These are phyloP conservation scores for Zygosaccharomyces gambellarensis DNA, from an alignment of 805 yeast genomes.

Conservation along the genomic window DNA sequence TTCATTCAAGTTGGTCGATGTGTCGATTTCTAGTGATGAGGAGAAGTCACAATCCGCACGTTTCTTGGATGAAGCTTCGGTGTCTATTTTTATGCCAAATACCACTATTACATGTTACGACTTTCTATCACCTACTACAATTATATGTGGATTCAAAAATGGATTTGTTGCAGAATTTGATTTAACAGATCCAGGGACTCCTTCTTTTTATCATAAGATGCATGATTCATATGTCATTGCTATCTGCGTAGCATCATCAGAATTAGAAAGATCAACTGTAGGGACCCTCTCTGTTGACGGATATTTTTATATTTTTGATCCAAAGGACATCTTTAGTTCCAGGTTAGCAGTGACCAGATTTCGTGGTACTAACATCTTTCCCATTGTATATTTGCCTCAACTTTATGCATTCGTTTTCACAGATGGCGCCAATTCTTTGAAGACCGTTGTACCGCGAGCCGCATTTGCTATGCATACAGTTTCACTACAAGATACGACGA, in stretches of 20 bases:
- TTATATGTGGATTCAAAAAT: constrained; percentile 54
- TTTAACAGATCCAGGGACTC: constrained; percentile 30
- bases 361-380: constrained; percentile 31
- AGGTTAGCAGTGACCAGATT: constrained; percentile 30
- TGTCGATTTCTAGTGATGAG: constrained; percentile 20
- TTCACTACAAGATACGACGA: constrained; percentile 39
- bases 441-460: constrained; percentile 37
- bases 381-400: constrained; percentile 31
- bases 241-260: constrained; percentile 35
- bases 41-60: constrained; percentile 12
- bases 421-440: constrained; percentile 40
- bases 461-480: constrained; percentile 33
- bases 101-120: constrained; percentile 44
- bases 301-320: constrained; percentile 35
- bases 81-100: constrained; percentile 26
- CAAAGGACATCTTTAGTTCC: constrained; percentile 32
- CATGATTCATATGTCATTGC: constrained; percentile 38
- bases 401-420: constrained; percentile 37
- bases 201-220: constrained; percentile 38
- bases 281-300: constrained; percentile 43
- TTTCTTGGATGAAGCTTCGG: constrained; percentile 22
- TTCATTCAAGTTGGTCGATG: constrained; percentile 43
- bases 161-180: constrained; percentile 59
- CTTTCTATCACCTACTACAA: constrained; percentile 39
- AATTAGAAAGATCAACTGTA: constrained; percentile 33